Percentiles rank a stretch among this genome's conserved stretches.
phyloP scores from a whole-genome alignment of 2,329 filamentous ascomycete genomes.

The Colletotrichum navitas region DNA sequence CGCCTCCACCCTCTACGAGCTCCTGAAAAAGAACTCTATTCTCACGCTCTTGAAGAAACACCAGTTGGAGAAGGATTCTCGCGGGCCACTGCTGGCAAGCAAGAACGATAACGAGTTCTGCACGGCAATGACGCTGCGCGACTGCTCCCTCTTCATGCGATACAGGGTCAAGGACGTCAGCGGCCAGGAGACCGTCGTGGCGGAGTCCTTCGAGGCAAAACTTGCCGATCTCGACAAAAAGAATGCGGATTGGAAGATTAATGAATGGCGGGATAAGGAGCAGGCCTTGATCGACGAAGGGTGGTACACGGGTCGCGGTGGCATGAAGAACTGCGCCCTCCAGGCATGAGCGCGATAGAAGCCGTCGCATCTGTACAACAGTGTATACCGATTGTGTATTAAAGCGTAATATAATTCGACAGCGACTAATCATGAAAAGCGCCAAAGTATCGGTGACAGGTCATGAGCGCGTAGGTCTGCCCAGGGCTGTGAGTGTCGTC shows the following conservation, averaged over 20 bases:
- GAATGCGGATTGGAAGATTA: constrained; percentile 73
- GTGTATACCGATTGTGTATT: constrained; percentile 26
- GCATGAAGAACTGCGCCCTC: constrained; percentile 39
- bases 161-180: constrained; percentile 21
- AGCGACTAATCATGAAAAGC: background rate
- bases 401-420: constrained; percentile 21
- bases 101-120: constrained; percentile 64
- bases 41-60: constrained; percentile 13
- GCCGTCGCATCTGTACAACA: constrained; percentile 21
- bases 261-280: constrained; percentile 77
- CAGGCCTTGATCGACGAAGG: constrained; percentile 72
- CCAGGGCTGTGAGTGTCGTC: background rate
- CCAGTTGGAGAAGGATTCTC: constrained; percentile 59
- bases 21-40: constrained; percentile 15
- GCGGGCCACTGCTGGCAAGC: constrained; percentile 58
- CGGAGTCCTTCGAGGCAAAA: constrained; percentile 63
- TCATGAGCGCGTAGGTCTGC: background rate
- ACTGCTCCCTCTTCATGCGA: constrained; percentile 81
- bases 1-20: constrained; percentile 13
- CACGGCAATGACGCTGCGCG: constrained; percentile 83
- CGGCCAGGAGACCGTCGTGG: constrained; percentile 11
- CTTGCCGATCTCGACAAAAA: constrained; percentile 86
- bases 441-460: background rate
- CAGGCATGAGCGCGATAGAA: background rate
- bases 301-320: constrained; percentile 66